A percentile compares a stretch with the other conserved stretches of the same genome.
Conservation (phyloP, 1,139 yeast genomes). For the Yamadazyma diospyri region DNA sequence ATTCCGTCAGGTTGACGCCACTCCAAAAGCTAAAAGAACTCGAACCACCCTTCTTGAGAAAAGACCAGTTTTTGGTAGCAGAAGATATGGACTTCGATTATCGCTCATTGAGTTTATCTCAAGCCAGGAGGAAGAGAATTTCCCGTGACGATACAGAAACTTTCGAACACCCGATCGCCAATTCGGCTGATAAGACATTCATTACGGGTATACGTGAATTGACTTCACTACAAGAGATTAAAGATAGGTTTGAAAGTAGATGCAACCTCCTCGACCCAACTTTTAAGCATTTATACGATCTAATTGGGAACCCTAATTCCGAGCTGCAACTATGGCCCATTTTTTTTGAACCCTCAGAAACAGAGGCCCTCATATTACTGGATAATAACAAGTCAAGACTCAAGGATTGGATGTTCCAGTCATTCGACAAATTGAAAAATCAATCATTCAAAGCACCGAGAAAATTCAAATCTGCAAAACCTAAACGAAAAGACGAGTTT, state of each 20-base stretch:
- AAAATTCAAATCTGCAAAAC: constrained; percentile 21
- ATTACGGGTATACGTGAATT: not conserved
- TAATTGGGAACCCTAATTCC: not conserved
- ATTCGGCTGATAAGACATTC: not conserved
- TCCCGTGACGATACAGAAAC: not conserved
- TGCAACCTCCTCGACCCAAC: constrained; percentile 6
- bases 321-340: constrained; percentile 36
- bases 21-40: constrained; percentile 23
- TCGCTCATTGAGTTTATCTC: not conserved
- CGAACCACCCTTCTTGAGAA: constrained; percentile 18
- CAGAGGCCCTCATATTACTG: constrained; percentile 36
- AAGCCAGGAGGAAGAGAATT: not conserved
- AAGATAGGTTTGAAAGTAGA: constrained; percentile 2
- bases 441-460: constrained; percentile 32
- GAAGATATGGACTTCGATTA: constrained; percentile 5
- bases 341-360: constrained; percentile 37
- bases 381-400: constrained; percentile 20
- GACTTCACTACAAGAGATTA: not conserved
- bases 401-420: constrained; percentile 44
- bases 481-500: constrained; percentile 14
- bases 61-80: constrained; percentile 20
- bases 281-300: constrained; percentile 4
- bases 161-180: not conserved
- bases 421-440: constrained; percentile 41
- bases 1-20: constrained; percentile 19